Evolutionary conservation across 1,284 basidiomycete genomes (phyloP), one percentile per base, ranked within the genome.

Genomic region (Trichosporon coremiiforme): DNA sequence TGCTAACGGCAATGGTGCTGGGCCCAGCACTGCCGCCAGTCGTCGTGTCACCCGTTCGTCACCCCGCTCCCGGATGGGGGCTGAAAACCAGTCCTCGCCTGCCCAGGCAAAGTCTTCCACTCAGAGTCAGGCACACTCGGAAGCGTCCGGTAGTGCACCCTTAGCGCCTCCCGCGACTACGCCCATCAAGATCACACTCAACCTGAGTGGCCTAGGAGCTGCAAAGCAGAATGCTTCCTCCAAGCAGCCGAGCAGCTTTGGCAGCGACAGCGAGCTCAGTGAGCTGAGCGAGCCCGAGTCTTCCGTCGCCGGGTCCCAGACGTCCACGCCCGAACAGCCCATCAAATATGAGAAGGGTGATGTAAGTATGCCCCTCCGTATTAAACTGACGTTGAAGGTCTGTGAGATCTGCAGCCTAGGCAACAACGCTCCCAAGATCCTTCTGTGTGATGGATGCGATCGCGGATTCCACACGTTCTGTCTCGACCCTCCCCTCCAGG

Each of bases 391-490:
- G 36, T 53, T 8, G 20, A 86, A 88, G 85, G 88, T 89, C 68
- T 98, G 95, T 83, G 95, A 98, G 84, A 89, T 97, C 62, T 98
- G 95, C 82, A 88, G 91, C 73, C 90, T 90, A 82, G 93, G 92
- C 79, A 91, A 95, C 79, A 89, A 90, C 69, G 93, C 90, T 17
- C 90, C 91, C 73, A 90, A 93, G 82, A 98, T 98, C 89, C 86
- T 99, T 29, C 87, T 98, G 0, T 99, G 97, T 83, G 95, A 98
- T 83, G 95, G 94, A 29, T 99, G 97, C 85, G 95, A 98, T 84
- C 91, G 92, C 78, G 95, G 93, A 31, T 99, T 94, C 85, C 97
- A 99, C 84, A 95, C 93, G 85, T 94, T 93, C 82, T 99, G 97
- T 81, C 90, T 99, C 68, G 91, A 94, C 77, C 96, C 97, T 2